phyloP scores from a whole-genome alignment of 331 rosid species.

The Cucumis variabilis region DNA sequence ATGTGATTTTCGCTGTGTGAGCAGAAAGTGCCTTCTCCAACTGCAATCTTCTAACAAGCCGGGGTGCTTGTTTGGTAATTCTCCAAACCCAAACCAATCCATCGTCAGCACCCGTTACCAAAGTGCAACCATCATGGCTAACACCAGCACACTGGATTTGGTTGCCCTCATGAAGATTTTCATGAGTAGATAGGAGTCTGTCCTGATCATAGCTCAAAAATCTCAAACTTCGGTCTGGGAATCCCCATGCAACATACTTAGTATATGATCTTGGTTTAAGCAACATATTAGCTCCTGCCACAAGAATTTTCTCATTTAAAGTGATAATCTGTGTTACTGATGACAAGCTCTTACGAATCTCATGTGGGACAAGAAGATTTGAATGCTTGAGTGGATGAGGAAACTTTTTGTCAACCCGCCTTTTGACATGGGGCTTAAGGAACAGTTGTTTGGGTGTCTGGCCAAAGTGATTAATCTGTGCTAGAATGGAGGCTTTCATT shows the following conservation, averaged over 20 bases:
- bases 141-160: conserved; percentile 88
- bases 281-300: conserved; percentile 72
- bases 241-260: conserved; percentile 97
- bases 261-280: conserved; percentile 95
- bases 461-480: conserved; percentile 99
- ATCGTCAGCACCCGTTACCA: conserved; percentile 98
- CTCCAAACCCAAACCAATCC: conserved; percentile 97
- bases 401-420: conserved; percentile 77
- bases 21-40: conserved; percentile 93
- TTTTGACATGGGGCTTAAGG: conserved; percentile 87
- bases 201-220: conserved; percentile 95
- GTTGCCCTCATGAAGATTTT: conserved; percentile 91
- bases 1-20: conserved; percentile 81
- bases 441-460: conserved; percentile 99
- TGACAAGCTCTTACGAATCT: conserved; percentile 78
- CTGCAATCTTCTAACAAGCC: conserved; percentile 66
- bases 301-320: conserved; percentile 80
- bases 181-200: conserved; percentile 92
- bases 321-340: conserved; percentile 88
- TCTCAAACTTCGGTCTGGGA: conserved; percentile 95
- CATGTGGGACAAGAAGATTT: conserved; percentile 71
- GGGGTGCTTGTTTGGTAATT: conserved; percentile 70
- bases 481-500: conserved; percentile 99
- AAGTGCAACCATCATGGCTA: conserved; percentile 87
- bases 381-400: conserved; percentile 96